Conservation (phyloP, 2,329 filamentous ascomycete genomes). For the Thielaviopsis populi region DNA sequence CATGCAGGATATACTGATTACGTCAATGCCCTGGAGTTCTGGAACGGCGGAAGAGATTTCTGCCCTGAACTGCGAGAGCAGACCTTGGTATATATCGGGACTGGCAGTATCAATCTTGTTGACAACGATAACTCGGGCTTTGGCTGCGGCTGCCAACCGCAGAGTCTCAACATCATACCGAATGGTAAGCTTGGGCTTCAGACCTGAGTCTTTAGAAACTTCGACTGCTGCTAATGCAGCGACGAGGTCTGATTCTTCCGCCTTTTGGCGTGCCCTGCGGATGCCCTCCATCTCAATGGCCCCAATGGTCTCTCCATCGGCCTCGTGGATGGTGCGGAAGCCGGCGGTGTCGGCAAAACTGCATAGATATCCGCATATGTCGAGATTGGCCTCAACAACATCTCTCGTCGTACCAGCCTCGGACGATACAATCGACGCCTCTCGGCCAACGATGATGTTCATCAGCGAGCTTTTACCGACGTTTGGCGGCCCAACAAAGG, state of each 20-base stretch:
- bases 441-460: constrained; percentile 76
- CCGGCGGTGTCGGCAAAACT: constrained; percentile 94
- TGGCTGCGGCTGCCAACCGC: constrained; percentile 34
- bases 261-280: constrained; percentile 65
- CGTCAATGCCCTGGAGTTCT: constrained; percentile 26
- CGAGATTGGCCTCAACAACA: constrained; percentile 80
- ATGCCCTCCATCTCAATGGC: constrained; percentile 82
- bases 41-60: constrained; percentile 23
- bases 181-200: constrained; percentile 24
- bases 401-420: constrained; percentile 91
- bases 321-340: constrained; percentile 39
- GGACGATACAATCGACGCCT: constrained; percentile 86
- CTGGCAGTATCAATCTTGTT: constrained; percentile 46
- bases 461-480: constrained; percentile 89
- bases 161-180: constrained; percentile 42
- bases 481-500: constrained; percentile 81
- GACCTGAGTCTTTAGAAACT: background rate
- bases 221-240: constrained; percentile 69
- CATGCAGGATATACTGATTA: constrained; percentile 26
- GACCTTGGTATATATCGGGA: constrained; percentile 25
- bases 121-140: constrained; percentile 38
- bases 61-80: constrained; percentile 6
- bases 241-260: constrained; percentile 70
- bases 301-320: constrained; percentile 36
- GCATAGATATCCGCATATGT: constrained; percentile 79